phyloP scores from a whole-genome alignment of 169 alveolate species.

The Eimeria maxima region DNA sequence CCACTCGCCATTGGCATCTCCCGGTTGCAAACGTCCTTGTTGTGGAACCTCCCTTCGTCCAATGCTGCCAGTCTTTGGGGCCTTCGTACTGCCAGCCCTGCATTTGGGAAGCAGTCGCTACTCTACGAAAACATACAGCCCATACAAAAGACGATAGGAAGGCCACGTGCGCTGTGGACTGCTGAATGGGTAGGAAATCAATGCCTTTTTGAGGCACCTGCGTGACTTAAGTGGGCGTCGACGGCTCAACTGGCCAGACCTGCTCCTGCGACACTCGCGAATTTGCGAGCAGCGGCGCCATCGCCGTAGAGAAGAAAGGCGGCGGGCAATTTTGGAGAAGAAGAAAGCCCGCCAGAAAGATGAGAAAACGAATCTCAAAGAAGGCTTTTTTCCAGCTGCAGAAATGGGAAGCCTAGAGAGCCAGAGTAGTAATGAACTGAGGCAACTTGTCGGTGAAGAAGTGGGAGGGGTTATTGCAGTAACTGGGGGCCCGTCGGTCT shows the following conservation, averaged over 20 bases:
- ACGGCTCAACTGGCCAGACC: constrained; percentile 78
- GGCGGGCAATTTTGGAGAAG: constrained; percentile 18
- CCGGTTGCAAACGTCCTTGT: too few species aligned
- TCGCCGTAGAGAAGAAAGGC: constrained; percentile 50
- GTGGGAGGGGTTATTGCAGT: constrained; percentile 29
- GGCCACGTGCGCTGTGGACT: neutral
- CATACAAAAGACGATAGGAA: neutral
- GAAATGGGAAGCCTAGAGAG: constrained; percentile 5
- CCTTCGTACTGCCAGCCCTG: neutral
- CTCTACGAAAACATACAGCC: neutral
- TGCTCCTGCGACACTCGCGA: constrained; percentile 62
- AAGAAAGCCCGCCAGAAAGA: neutral
- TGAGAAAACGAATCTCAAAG: neutral
- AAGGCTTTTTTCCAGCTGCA: neutral
- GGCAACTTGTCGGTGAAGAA: constrained; percentile 24
- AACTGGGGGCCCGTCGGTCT: constrained; percentile 33
- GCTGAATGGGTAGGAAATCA: constrained; percentile 42
- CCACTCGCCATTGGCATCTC: too few species aligned
- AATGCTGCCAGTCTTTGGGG: neutral
- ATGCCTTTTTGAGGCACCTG: constrained; percentile 44
- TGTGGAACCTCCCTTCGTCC: too few species aligned
- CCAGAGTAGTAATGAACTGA: neutral
- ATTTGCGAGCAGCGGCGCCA: constrained; percentile 62
- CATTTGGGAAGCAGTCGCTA: neutral
- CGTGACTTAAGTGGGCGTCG: constrained; percentile 73